phyloP scores from a whole-genome alignment of 345 rosid species.

The Bruguiera gymnorhiza region DNA sequence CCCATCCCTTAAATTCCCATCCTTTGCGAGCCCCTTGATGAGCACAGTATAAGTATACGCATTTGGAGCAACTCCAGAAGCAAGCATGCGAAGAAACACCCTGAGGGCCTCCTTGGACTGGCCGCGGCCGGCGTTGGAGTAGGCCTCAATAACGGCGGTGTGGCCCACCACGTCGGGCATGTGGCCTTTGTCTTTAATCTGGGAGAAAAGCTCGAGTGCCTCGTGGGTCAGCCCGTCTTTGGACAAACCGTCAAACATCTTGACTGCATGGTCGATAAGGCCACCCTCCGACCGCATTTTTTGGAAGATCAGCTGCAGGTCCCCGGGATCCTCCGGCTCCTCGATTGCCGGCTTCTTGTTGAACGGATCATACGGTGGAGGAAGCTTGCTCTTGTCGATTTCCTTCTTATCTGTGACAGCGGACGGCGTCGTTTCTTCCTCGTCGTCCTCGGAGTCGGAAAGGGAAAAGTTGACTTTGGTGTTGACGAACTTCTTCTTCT shows the following conservation, averaged over 20 bases:
- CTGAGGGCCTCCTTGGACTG: conserved; percentile 58
- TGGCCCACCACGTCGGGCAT: conserved; percentile 74
- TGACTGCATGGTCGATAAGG: conserved; percentile 51
- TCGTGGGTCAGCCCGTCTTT: conserved; percentile 72
- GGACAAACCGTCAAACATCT: conserved; percentile 85
- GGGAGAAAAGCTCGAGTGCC: conserved; percentile 64
- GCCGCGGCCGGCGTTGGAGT: conserved; percentile 58
- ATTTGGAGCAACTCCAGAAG: conserved; percentile 63
- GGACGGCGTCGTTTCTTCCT: neutral
- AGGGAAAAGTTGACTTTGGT: conserved; percentile 69
- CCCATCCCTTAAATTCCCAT: conserved; percentile 37
- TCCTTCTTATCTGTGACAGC: neutral
- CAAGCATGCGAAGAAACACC: conserved; percentile 62
- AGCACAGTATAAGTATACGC: conserved; percentile 66
- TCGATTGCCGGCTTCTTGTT: conserved; percentile 42
- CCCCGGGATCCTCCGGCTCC: conserved; percentile 56
- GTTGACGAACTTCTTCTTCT: conserved; percentile 15
- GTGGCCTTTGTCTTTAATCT: conserved; percentile 58
- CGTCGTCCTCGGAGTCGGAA: conserved; percentile 44
- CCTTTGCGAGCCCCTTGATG: conserved; percentile 56
- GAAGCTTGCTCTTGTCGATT: conserved; percentile 35
- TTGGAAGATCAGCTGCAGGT: conserved; percentile 64
- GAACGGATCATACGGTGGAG: conserved; percentile 68
- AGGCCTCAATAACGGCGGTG: conserved; percentile 74
- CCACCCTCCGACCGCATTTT: conserved; percentile 54